Evolutionary conservation across 2,329 filamentous ascomycete genomes (phyloP).

Genomic region (Fusarium scirpi): DNA sequence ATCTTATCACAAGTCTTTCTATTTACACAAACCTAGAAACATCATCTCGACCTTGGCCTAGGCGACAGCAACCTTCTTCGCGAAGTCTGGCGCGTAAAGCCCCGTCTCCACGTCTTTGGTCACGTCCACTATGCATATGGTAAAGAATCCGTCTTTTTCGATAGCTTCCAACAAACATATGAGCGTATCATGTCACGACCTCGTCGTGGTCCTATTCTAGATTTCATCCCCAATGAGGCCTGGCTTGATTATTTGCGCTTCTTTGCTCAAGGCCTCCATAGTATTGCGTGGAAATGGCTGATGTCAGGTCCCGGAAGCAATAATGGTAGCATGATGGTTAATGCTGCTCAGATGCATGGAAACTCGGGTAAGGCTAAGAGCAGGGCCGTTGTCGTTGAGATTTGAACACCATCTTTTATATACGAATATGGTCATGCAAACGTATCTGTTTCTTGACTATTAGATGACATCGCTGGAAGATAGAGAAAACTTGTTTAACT

Average conservation of each 20-base stretch:
- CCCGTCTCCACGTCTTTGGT: constrained; percentile 83
- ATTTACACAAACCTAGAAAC: constrained; percentile 58
- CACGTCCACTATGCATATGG: constrained; percentile 85
- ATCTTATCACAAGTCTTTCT: neutral
- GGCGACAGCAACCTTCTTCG: constrained; percentile 78
- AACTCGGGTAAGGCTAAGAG: constrained; percentile 63
- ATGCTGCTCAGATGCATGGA: constrained; percentile 68
- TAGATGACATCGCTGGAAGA: neutral
- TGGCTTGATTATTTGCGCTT: constrained; percentile 63
- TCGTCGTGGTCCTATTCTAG: constrained; percentile 57
- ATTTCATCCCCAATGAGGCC: constrained; percentile 58
- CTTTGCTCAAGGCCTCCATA: constrained; percentile 59
- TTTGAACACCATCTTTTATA: constrained; percentile 32
- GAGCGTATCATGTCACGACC: constrained; percentile 70
- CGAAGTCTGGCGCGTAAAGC: constrained; percentile 80
- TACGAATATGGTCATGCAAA: neutral
- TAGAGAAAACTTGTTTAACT: neutral
- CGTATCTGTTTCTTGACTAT: neutral
- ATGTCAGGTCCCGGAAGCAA: constrained; percentile 66
- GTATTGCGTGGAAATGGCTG: constrained; percentile 67
- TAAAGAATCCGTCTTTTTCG: constrained; percentile 77
- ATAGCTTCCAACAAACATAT: constrained; percentile 77
- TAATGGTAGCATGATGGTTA: constrained; percentile 65
- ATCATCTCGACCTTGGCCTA: constrained; percentile 76
- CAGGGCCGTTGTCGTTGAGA: constrained; percentile 53